Base-by-base conservation (phyloP, 306 rosid genomes). In the Cicer cuneatum region DNA sequence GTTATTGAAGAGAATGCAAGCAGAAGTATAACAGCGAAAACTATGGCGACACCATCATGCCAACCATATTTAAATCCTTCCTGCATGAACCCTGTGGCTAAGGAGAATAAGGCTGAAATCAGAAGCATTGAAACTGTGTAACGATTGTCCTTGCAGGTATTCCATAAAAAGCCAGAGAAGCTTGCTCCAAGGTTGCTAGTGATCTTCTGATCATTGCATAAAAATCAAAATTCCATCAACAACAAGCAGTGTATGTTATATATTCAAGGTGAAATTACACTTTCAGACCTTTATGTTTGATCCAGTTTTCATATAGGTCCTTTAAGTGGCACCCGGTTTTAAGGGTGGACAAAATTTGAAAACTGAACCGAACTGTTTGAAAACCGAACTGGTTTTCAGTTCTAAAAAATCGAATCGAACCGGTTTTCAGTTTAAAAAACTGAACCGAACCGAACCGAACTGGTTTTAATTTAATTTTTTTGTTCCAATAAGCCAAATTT, bases 31-130 rank as follows among this genome's bases (percentile, higher is more conserved):
- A 81, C 46, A 2, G 89, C 53, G 43, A 78, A 7, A 18, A 90
- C 58, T 16, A 85, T 75, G 11, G 84, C 89, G 67, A 74, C 75
- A 14, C 86, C 84, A 10, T 89, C 96, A 7, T 78, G 90, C 96
- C 94, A 90, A 8, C 92, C 88, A 73, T 74, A 8, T 76, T 66
- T 72, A 10, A 69, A 59, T 38, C 98, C 96, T 74, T 82, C 84
- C 74, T 76, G 51, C 66, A 24, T 71, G 10, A 82, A 73, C 47
- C 49, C 92, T n/a, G 52, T 82, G 43, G 84, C 65, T 0, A 92
- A 87, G 46, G 83, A 61, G 15, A 89, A 70, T 7, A 9, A 74
- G 2, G 92, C 87, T 18, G 94, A 64, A 19, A 69, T n/a, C 18
- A 86, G 2, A 9, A 90, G 61, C 33, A 85, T 16, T 52, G 61